A percentile compares a stretch with the other conserved stretches of the same genome.
Evolutionary conservation across 495 filamentous ascomycete genomes (phyloP).

Genomic region (Hyaloscypha bicolor): DNA sequence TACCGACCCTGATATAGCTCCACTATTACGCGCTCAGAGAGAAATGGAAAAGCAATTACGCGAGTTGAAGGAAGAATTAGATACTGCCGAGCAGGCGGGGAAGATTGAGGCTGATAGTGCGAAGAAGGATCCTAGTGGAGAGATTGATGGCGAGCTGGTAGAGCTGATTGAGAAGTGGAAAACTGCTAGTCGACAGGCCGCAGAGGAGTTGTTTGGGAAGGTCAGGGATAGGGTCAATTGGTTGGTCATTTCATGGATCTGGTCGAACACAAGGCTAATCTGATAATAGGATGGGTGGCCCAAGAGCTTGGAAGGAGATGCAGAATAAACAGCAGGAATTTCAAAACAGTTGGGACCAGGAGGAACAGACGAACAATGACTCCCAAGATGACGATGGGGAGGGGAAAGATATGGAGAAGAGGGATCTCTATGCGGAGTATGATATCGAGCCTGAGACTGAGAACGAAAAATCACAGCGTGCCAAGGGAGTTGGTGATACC

Average conservation of each 20-base stretch:
- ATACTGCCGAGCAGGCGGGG: conserved; percentile 31
- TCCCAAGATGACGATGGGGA: conserved; percentile 40
- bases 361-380: conserved; percentile 30
- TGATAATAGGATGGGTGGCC: conserved; percentile 46
- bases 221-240: conserved; percentile 48
- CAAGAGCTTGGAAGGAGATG: conserved; percentile 48
- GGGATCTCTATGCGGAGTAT: conserved; percentile 36
- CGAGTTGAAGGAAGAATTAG: conserved; percentile 34
- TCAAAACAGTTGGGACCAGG: conserved; percentile 33
- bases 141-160: conserved; percentile 30
- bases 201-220: conserved; percentile 49
- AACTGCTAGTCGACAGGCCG: conserved; percentile 43
- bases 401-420: conserved; percentile 39
- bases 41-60: conserved; percentile 34
- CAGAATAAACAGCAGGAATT: conserved; percentile 44
- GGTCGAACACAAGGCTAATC: not conserved
- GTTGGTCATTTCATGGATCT: conserved; percentile 12
- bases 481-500: conserved; percentile 28
- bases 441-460: conserved; percentile 30
- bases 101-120: conserved; percentile 31
- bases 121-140: conserved; percentile 19
- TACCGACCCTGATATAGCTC: conserved; percentile 31
- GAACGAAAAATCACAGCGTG: conserved; percentile 34
- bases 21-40: conserved; percentile 23
- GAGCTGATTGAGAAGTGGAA: conserved; percentile 41